Base-by-base conservation (phyloP, 1,284 basidiomycete species). In the Trametes versicolor region DNA sequence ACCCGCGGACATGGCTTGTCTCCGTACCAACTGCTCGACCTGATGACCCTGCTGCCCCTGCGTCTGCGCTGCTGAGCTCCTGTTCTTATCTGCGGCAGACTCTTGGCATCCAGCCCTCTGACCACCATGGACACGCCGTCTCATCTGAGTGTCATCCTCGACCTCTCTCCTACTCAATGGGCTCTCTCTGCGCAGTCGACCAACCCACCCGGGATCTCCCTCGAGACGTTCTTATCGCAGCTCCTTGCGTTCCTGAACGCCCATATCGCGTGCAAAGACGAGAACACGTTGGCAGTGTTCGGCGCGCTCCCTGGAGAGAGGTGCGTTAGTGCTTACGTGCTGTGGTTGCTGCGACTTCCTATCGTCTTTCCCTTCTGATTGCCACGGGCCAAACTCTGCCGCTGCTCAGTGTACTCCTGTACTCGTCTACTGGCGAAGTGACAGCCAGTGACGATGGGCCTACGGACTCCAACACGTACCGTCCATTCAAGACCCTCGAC, bases 251-350 rank as follows among this genome's bases (percentile, higher is more conserved):
- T 98, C 73, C 82, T 97, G 71, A 99, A 99, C 73, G 89, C 96
- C 0, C 96, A 99, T 79, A 86, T 97, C 64, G 96, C 96, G 0
- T 87, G 91, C 71, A 89, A 92, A 68, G 93, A 97, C 80, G 95
- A 97, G 73, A 99, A 99, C 76, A 89, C 93, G 7, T 83, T 99
- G 19, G 93, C 96, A 4, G 92, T 99, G 50, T 98, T 96, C 75
- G 97, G 90, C 8, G 96, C 95, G 7, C 85, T 95, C 63, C 92
- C 92, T 3, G 90, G 90, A 6, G 92, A 92, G 74, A 93, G 90
- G 90, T 91, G 66, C 69, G 85, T 80, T 60, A 71, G 29, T 48
- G 52, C 48, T 41, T 32, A 15, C 17, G 43, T 17, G 2, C 45
- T 23, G 23, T 8, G 13, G 36, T 25, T 27, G 36, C 37, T 25